Evolutionary conservation across 768 basidiomycete species (phyloP).

Genomic region (Tricholoma sp.): DNA sequence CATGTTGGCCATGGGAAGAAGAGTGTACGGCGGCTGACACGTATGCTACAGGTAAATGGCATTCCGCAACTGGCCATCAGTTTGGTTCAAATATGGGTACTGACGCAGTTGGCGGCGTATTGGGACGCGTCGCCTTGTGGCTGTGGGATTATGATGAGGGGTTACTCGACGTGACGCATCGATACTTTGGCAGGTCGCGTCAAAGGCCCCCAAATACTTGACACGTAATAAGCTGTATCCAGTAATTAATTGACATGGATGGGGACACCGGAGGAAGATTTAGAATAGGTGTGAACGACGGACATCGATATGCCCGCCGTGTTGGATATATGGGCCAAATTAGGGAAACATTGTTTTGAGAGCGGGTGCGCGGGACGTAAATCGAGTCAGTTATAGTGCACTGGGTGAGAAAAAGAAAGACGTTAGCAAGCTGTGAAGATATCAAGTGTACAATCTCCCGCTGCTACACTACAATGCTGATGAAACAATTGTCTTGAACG

Average conservation of each 20-base stretch:
- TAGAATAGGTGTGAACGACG: background rate
- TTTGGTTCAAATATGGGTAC: background rate
- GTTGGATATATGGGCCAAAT: background rate
- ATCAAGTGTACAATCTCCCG: background rate
- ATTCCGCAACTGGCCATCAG: background rate
- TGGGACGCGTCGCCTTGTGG: background rate
- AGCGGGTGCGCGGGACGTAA: constrained; percentile 6
- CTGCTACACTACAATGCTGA: background rate
- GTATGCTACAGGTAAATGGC: background rate
- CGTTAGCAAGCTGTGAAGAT: background rate
- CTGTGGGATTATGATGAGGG: background rate
- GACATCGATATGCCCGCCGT: background rate
- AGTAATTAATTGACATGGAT: background rate
- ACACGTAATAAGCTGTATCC: background rate
- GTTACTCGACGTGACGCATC: background rate
- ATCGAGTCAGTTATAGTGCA: constrained; percentile 11
- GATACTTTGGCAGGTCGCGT: background rate
- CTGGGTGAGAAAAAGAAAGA: background rate
- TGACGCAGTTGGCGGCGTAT: background rate
- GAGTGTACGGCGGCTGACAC: background rate
- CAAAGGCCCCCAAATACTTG: background rate
- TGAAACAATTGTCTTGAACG: background rate
- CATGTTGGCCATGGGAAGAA: background rate
- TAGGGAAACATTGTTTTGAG: constrained; percentile 9
- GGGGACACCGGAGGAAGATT: background rate